A percentile compares a stretch with the other conserved stretches of the same genome.
Conservation (phyloP, 2,329 filamentous ascomycete species). For the Fusarium xylarioides region DNA sequence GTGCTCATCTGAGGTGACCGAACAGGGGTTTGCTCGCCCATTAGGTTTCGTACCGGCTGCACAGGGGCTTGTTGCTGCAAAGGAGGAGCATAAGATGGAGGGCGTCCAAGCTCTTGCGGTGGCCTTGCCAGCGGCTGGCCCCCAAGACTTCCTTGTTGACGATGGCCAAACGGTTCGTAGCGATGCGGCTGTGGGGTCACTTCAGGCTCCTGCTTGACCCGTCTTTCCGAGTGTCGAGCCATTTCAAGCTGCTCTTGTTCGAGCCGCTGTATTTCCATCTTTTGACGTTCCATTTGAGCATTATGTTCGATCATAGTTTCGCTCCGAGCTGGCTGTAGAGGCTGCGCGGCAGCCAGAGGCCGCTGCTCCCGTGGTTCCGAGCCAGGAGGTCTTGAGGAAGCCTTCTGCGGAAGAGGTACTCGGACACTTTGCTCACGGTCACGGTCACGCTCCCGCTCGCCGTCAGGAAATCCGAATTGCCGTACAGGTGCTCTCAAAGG, state of each 20-base stretch:
- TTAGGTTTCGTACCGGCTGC: constrained; percentile 52
- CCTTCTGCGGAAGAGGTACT: constrained; percentile 54
- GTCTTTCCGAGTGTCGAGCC: constrained; percentile 43
- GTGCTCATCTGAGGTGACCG: constrained; percentile 53
- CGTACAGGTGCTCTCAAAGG: constrained; percentile 55
- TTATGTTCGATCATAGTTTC: constrained; percentile 46
- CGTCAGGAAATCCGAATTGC: constrained; percentile 57
- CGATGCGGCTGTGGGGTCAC: constrained; percentile 50
- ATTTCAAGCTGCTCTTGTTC: constrained; percentile 44
- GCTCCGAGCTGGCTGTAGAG: constrained; percentile 46
- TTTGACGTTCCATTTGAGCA: constrained; percentile 46
- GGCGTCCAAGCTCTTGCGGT: constrained; percentile 55
- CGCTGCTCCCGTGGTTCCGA: constrained; percentile 49
- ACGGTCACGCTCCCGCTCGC: constrained; percentile 50
- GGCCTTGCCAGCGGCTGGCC: constrained; percentile 52
- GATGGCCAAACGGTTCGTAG: constrained; percentile 56
- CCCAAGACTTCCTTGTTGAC: constrained; percentile 51
- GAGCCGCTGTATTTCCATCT: constrained; percentile 45
- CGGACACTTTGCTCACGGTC: constrained; percentile 48
- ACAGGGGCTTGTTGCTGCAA: constrained; percentile 49
- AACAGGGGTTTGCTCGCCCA: constrained; percentile 51
- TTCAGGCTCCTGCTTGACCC: constrained; percentile 62
- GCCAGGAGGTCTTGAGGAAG: constrained; percentile 42
- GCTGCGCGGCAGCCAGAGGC: constrained; percentile 48
- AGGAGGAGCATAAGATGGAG: constrained; percentile 44